A percentile compares a stretch with the other conserved stretches of the same genome.
Evolutionary conservation across 805 yeast species (phyloP).

Genomic region (Monosporozyma solicola): DNA sequence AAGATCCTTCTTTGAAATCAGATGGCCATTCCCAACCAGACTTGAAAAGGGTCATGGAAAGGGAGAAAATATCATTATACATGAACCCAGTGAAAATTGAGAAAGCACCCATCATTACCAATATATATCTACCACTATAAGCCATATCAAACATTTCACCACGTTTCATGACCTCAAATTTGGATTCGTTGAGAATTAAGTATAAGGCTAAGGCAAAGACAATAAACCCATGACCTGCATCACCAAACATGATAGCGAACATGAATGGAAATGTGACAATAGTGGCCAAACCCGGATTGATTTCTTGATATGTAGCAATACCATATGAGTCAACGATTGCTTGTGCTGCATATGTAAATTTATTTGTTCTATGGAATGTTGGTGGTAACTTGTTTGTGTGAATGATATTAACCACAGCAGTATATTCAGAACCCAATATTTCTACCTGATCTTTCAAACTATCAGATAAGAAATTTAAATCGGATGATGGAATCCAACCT

Average conservation of each 20-base stretch:
- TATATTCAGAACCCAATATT: slow-evolving; percentile 33
- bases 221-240: slow-evolving; percentile 89
- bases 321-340: slow-evolving; percentile 93
- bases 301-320: slow-evolving; percentile 84
- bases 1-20: slow-evolving; percentile 57
- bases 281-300: slow-evolving; percentile 93
- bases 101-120: slow-evolving; percentile 85
- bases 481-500: slow-evolving; percentile 91
- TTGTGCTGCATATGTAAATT: slow-evolving; percentile 90
- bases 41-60: slow-evolving; percentile 76
- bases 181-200: slow-evolving; percentile 66
- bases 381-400: slow-evolving; percentile 86
- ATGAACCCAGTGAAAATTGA: slow-evolving; percentile 93
- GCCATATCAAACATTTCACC: slow-evolving; percentile 98
- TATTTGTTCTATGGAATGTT: slow-evolving; percentile 88
- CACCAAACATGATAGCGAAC: slow-evolving; percentile 99
- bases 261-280: slow-evolving; percentile 93
- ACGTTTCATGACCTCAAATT: slow-evolving; percentile 57
- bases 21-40: slow-evolving; percentile 95
- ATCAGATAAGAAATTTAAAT: slow-evolving; percentile 53
- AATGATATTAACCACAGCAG: slow-evolving; percentile 49
- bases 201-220: slow-evolving; percentile 62
- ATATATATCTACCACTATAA: slow-evolving; percentile 81
- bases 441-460: slow-evolving; percentile 46
- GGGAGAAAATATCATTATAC: slow-evolving; percentile 90